A percentile compares a stretch with the other conserved stretches of the same genome.
These are phyloP conservation scores for Aspergillus latus DNA, from an alignment of 2,329 filamentous ascomycete genomes.

Conservation along the genomic window DNA sequence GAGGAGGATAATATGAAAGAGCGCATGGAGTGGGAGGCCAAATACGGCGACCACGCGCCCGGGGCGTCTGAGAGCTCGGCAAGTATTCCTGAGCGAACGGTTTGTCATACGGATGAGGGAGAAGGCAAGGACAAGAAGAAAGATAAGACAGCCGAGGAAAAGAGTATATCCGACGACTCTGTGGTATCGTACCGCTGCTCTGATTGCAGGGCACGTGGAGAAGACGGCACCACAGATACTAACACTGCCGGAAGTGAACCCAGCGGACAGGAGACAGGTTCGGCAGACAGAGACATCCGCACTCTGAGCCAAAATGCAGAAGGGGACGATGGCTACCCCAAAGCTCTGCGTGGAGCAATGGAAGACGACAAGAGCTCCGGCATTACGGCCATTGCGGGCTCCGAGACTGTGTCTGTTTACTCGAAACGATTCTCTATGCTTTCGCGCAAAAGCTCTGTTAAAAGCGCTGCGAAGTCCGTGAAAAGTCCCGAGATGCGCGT, in stretches of 20 bases:
- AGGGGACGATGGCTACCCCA: slow-evolving; percentile 12
- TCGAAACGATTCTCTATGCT: slow-evolving; percentile 34
- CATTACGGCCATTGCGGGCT: slow-evolving; percentile 58
- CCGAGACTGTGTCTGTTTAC: slow-evolving; percentile 31
- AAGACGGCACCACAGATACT: slow-evolving; percentile 15
- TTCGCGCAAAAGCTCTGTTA: slow-evolving; percentile 28
- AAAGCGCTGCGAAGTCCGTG: slow-evolving; percentile 25
- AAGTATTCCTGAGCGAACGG: slow-evolving; percentile 27
- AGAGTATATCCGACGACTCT: slow-evolving; percentile 24
- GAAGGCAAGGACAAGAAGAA: slow-evolving; percentile 25
- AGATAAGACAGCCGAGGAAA: slow-evolving; percentile 24
- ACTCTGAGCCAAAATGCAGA: not conserved
- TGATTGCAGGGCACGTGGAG: slow-evolving; percentile 20
- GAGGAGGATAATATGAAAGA: slow-evolving; percentile 48
- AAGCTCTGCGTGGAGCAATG: slow-evolving; percentile 23
- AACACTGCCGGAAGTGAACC: slow-evolving; percentile 9
- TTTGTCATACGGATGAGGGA: slow-evolving; percentile 14
- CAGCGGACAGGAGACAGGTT: slow-evolving; percentile 1
- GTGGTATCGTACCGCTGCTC: slow-evolving; percentile 23
- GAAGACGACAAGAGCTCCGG: slow-evolving; percentile 62
- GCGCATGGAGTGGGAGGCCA: slow-evolving; percentile 68
- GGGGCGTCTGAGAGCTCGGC: slow-evolving; percentile 21
- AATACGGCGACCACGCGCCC: slow-evolving; percentile 61
- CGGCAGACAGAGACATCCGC: not conserved
- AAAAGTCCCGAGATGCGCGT: slow-evolving; percentile 17